Evolutionary conservation across 495 filamentous ascomycete species (phyloP).

Genomic region (Annulohypoxylon nitens): DNA sequence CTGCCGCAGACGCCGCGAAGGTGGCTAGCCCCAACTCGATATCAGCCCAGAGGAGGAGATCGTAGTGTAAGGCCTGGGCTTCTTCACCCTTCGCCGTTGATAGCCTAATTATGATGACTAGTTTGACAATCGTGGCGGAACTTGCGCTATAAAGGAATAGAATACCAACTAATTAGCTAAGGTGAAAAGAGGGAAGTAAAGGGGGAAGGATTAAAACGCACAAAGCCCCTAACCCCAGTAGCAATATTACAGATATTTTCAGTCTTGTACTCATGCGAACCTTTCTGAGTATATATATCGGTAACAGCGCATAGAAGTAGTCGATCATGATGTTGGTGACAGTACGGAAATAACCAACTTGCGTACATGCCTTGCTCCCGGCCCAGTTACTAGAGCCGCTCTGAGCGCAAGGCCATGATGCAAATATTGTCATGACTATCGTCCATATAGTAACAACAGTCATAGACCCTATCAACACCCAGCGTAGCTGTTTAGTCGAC

Average conservation of each 20-base stretch:
- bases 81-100: slow-evolving; percentile 35
- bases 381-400: slow-evolving; percentile 49
- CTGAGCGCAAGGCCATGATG: slow-evolving; percentile 48
- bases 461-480: slow-evolving; percentile 43
- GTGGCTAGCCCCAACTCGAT: slow-evolving; percentile 50
- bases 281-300: slow-evolving; percentile 43
- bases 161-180: slow-evolving; percentile 5
- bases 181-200: neutral
- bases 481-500: slow-evolving; percentile 39
- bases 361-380: slow-evolving; percentile 41
- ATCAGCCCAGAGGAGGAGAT: slow-evolving; percentile 50
- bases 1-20: slow-evolving; percentile 47
- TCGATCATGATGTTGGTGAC: slow-evolving; percentile 52
- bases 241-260: slow-evolving; percentile 43
- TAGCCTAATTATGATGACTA: slow-evolving; percentile 47
- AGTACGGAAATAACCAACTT: slow-evolving; percentile 50
- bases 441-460: slow-evolving; percentile 47
- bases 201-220: slow-evolving; percentile 26
- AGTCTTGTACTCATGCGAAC: slow-evolving; percentile 39
- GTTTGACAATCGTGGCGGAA: slow-evolving; percentile 49
- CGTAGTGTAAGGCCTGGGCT: slow-evolving; percentile 42
- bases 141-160: slow-evolving; percentile 40
- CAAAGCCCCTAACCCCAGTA: slow-evolving; percentile 49
- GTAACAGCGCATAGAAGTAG: slow-evolving; percentile 50
- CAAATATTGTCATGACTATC: slow-evolving; percentile 48